Conservation (phyloP, 306 rosid species). For the Fagus crenata region DNA sequence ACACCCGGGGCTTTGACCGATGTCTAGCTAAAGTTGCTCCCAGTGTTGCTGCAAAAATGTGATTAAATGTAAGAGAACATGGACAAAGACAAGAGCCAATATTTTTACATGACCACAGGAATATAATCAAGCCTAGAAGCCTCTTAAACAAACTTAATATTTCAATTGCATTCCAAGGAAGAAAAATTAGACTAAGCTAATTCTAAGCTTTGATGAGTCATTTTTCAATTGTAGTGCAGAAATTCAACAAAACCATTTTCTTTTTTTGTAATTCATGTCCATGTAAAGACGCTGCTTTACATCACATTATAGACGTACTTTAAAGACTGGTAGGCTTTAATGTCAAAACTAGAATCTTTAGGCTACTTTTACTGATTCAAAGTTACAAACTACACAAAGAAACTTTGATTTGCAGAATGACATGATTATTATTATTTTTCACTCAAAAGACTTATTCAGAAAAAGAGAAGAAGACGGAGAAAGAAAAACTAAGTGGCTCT, state of each 20-base stretch:
- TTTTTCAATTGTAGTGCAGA: neutral
- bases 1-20: slow-evolving; percentile 45
- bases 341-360: neutral
- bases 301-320: neutral
- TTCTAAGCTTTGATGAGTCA: neutral
- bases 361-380: neutral
- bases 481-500: neutral
- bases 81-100: neutral
- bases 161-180: neutral
- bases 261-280: neutral
- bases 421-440: neutral
- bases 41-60: slow-evolving; percentile 45
- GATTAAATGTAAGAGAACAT: neutral
- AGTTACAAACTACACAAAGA: neutral
- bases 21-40: slow-evolving; percentile 58
- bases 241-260: neutral
- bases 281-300: neutral
- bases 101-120: neutral
- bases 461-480: neutral
- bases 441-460: neutral
- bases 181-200: neutral
- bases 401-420: neutral
- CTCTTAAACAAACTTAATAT: neutral
- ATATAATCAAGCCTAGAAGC: neutral
- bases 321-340: neutral